Evolutionary conservation across 495 filamentous ascomycete genomes (phyloP).

Genomic region (Hypoxylon perforatum): DNA sequence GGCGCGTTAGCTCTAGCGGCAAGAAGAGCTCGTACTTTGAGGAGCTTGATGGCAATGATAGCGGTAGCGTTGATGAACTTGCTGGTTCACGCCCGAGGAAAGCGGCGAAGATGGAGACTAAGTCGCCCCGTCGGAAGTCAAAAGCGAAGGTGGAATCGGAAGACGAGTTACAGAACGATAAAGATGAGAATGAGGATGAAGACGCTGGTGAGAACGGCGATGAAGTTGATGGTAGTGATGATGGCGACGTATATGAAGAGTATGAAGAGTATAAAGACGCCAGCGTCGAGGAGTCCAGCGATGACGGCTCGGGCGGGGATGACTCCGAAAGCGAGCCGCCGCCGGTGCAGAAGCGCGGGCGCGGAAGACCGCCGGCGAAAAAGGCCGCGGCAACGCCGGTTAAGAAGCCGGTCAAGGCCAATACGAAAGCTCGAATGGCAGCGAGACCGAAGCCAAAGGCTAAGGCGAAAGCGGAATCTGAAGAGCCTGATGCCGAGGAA

Average conservation of each 20-base stretch:
- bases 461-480: slow-evolving; percentile 22
- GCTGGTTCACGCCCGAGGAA: slow-evolving; percentile 27
- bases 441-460: background rate
- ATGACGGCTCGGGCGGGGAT: background rate
- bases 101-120: slow-evolving; percentile 16
- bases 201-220: slow-evolving; percentile 36
- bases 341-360: slow-evolving; percentile 27
- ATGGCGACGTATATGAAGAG: slow-evolving; percentile 13
- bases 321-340: slow-evolving; percentile 41
- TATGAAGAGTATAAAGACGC: slow-evolving; percentile 32
- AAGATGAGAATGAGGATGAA: slow-evolving; percentile 37
- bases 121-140: slow-evolving; percentile 13
- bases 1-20: slow-evolving; percentile 46
- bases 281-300: background rate
- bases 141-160: slow-evolving; percentile 31
- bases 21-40: slow-evolving; percentile 57
- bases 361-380: slow-evolving; percentile 35
- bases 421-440: slow-evolving; percentile 11
- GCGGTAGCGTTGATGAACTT: slow-evolving; percentile 31
- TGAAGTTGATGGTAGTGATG: slow-evolving; percentile 38
- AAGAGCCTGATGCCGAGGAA: slow-evolving; percentile 25
- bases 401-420: slow-evolving; percentile 10
- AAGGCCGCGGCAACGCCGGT: slow-evolving; percentile 10
- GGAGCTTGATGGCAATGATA: slow-evolving; percentile 32
- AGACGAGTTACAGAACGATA: slow-evolving; percentile 41